Base-by-base conservation (phyloP, 2,329 filamentous ascomycete species). In the Pseudocercospora macadamiae region DNA sequence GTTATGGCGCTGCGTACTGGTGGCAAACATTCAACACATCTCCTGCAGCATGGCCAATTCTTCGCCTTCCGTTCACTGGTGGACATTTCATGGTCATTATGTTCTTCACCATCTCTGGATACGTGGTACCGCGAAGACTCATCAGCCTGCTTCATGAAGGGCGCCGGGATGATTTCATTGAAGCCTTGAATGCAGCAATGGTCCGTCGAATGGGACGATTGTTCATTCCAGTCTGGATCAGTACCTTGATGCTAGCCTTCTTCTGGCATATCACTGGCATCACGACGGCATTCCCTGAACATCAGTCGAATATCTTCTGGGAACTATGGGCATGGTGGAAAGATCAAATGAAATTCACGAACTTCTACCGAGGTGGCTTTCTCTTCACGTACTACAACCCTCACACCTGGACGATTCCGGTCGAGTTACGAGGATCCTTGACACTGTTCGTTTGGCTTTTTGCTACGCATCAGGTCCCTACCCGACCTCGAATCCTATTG, bases 271-370 rank as follows among this genome's bases (percentile, higher is more conserved):
- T 82, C 0, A 78, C 85, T 44, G 78, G 78, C 2, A 74, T 83
- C 53, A 79, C 76, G 71, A 73, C 76, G 10, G 61, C 65, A 8
- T 68, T 63, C 21, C 64, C 65, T 1, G 39, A 51, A 16, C 51
- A 73, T 21, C 71, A 80, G 60, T 64, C 62, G 4, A 82, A 65
- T 32, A 78, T 80, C 67, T 61, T 71, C 9, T 77, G 76, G 9
- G 83, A 87, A 63, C 60, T 84, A 2, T 81, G 79, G 71, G 75
- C 71, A 16, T 78, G 76, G 76, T 75, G 77, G 49, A 69, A 67
- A 57, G 84, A 89, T 69, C 78, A 84, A 67, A 88, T 88, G 67
- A 87, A 87, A 70, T 89, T 87, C 74, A 87, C 82, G 73, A 89
- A 86, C 69, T 70, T 88, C 39, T 89, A 84, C 73, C 81, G 83